Percentiles rank a stretch among this genome's conserved stretches.
These are phyloP conservation scores for Antarctomyces pellizariae DNA, from an alignment of 495 filamentous ascomycete species.

Conservation along the genomic window DNA sequence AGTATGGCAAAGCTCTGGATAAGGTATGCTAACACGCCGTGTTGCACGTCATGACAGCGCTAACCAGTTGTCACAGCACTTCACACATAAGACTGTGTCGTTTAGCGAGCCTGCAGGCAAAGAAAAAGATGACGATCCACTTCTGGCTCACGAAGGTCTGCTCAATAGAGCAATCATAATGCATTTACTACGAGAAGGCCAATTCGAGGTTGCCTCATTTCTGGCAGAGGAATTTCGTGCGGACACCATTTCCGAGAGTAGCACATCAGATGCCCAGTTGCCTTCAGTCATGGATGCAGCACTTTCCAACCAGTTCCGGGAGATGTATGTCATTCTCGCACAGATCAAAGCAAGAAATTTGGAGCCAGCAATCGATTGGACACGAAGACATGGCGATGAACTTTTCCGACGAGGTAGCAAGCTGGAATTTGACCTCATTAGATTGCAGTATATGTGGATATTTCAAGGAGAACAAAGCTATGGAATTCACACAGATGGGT, in stretches of 20 bases:
- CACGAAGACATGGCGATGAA: constrained; percentile 36
- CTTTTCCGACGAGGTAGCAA: constrained; percentile 73
- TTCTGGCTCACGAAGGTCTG: constrained; percentile 46
- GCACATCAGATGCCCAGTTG: no score
- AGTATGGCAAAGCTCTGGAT: constrained; percentile 62
- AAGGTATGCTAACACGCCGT: constrained; percentile 27
- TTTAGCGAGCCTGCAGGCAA: constrained; percentile 18
- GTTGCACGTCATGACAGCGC: background rate
- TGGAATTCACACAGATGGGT: constrained; percentile 24
- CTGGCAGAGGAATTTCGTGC: constrained; percentile 50
- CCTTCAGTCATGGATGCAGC: no score
- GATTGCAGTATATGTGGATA: constrained; percentile 67
- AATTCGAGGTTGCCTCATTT: constrained; percentile 65
- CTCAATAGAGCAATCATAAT: constrained; percentile 88
- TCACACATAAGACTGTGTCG: constrained; percentile 55
- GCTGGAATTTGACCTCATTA: constrained; percentile 80
- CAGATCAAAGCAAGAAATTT: constrained; percentile 53
- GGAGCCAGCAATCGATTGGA: constrained; percentile 68
- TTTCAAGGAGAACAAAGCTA: constrained; percentile 30
- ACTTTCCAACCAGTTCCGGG: constrained; percentile 56
- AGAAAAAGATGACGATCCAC: no score
- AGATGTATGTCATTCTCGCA: constrained; percentile 77
- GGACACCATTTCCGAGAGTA: constrained; percentile 2
- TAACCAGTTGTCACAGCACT: constrained; percentile 31
- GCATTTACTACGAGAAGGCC: constrained; percentile 85